A percentile compares a stretch with the other conserved stretches of the same genome.
phyloP scores from a whole-genome alignment of 148 eudicot species.

The Persicaria tinctoria region DNA sequence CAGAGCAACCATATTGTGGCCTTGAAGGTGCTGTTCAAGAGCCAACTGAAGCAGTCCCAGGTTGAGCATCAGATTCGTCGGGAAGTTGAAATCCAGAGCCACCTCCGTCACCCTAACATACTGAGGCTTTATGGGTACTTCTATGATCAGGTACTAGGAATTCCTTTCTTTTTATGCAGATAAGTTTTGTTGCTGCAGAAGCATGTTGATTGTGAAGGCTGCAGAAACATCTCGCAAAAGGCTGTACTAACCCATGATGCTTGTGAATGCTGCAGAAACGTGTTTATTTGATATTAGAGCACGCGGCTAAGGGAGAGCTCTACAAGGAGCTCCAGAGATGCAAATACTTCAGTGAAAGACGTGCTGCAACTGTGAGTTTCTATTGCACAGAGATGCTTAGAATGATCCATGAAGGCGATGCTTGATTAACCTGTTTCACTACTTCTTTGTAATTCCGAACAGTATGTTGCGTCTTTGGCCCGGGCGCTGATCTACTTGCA shows the following conservation, averaged over 20 bases:
- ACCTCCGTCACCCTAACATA: constrained; percentile 92
- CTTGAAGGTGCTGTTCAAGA: constrained; percentile 83
- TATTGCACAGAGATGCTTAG: neutral
- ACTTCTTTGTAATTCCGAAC: constrained; percentile 19
- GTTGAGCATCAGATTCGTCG: constrained; percentile 98
- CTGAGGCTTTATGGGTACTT: constrained; percentile 90
- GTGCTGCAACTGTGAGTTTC: constrained; percentile 81
- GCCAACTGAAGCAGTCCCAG: constrained; percentile 88
- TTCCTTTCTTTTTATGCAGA: constrained; percentile 3
- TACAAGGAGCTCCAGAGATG: constrained; percentile 94
- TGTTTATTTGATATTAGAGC: constrained; percentile 87
- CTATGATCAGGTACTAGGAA: constrained; percentile 74
- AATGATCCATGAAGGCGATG: neutral
- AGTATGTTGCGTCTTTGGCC: constrained; percentile 91
- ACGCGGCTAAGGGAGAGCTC: constrained; percentile 96
- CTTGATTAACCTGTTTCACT: constrained; percentile 2
- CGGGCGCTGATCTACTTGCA: constrained; percentile 96
- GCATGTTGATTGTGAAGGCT: constrained; percentile 1
- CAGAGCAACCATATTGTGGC: constrained; percentile 98
- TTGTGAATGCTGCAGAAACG: constrained; percentile 53
- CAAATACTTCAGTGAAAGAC: constrained; percentile 84
- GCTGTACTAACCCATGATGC: too few relatives aligned
- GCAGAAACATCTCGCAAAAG: constrained; percentile 43
- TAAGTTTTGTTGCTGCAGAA: neutral
- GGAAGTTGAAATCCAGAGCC: constrained; percentile 98